Percentiles rank a stretch among this genome's conserved stretches.
phyloP scores from a whole-genome alignment of 192 early-diverging fungal genomes.

The Podila epigama region DNA sequence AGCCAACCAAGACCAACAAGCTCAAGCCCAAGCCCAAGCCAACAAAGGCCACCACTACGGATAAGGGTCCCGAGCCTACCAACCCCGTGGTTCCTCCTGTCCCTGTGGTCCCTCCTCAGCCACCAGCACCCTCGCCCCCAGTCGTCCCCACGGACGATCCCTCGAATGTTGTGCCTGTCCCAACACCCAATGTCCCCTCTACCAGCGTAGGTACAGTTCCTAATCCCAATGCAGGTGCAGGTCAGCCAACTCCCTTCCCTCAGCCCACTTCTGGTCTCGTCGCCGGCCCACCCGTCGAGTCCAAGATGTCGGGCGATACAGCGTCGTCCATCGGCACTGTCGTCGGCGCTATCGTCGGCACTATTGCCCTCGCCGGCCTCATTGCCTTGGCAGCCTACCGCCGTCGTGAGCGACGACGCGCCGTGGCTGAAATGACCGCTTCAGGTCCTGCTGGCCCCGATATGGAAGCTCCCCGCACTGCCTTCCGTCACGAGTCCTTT shows the following conservation, averaged over 20 bases:
- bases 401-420: slow-evolving; percentile 17
- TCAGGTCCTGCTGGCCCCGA: slow-evolving; percentile 2
- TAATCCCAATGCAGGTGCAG: background rate
- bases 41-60: background rate
- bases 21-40: slow-evolving; percentile 7
- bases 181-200: background rate
- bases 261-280: background rate
- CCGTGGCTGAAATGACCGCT: background rate
- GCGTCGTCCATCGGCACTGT: slow-evolving; percentile 14
- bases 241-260: background rate
- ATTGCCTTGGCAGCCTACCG: slow-evolving; percentile 35
- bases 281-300: background rate
- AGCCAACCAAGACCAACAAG: slow-evolving; percentile 6
- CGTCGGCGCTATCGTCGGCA: slow-evolving; percentile 23
- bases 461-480: slow-evolving; percentile 42
- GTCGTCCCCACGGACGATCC: background rate
- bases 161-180: background rate
- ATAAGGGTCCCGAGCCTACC: background rate
- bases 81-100: background rate
- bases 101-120: background rate
- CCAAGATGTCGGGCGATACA: slow-evolving; percentile 24
- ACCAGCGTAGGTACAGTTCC: background rate
- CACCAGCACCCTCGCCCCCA: background rate
- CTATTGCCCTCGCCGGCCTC: slow-evolving; percentile 26
- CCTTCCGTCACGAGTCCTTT: slow-evolving; percentile 47